A percentile compares a stretch with the other conserved stretches of the same genome.
These are phyloP conservation scores for Sordaria brevicollis DNA, from an alignment of 495 filamentous ascomycete genomes.

Conservation along the genomic window DNA sequence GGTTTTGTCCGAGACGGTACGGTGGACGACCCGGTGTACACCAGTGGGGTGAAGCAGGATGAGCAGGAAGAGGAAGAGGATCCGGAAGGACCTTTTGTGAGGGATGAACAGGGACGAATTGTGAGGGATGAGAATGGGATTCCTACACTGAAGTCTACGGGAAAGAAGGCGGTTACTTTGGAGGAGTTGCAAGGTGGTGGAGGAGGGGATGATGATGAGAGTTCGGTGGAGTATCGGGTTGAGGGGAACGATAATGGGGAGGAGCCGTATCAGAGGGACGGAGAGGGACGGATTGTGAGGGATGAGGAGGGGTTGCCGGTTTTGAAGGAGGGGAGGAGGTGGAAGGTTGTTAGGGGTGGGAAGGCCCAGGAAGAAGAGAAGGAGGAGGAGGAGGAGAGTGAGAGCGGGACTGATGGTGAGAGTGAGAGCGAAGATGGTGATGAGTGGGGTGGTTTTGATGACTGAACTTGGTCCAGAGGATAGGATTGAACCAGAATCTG, in stretches of 20 bases:
- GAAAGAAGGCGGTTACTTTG: slow-evolving; percentile 7
- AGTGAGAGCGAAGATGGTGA: slow-evolving; percentile 11
- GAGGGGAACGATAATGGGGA: slow-evolving; percentile 6
- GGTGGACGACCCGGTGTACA: neutral
- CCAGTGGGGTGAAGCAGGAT: neutral
- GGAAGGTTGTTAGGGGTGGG: slow-evolving; percentile 22
- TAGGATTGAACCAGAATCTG: neutral
- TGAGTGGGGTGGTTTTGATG: slow-evolving; percentile 41
- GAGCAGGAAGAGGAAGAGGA: slow-evolving; percentile 6
- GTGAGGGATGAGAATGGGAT: slow-evolving; percentile 27
- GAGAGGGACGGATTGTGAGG: slow-evolving; percentile 19
- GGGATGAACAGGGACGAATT: slow-evolving; percentile 28
- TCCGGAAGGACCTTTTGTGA: slow-evolving; percentile 24
- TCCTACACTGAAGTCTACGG: slow-evolving; percentile 27
- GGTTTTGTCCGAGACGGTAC: slow-evolving; percentile 31
- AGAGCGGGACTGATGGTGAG: neutral
- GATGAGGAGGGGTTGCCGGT: slow-evolving; percentile 10
- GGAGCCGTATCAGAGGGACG: slow-evolving; percentile 17
- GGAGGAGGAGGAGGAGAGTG: slow-evolving; percentile 9
- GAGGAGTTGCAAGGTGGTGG: slow-evolving; percentile 16
- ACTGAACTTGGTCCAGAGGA: slow-evolving; percentile 13
- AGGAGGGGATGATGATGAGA: slow-evolving; percentile 18
- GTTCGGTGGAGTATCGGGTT: slow-evolving; percentile 12
- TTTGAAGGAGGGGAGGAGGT: neutral
- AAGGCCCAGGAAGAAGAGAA: slow-evolving; percentile 14